phyloP scores from a whole-genome alignment of 208 protist species.

The Lotmaria passim region DNA sequence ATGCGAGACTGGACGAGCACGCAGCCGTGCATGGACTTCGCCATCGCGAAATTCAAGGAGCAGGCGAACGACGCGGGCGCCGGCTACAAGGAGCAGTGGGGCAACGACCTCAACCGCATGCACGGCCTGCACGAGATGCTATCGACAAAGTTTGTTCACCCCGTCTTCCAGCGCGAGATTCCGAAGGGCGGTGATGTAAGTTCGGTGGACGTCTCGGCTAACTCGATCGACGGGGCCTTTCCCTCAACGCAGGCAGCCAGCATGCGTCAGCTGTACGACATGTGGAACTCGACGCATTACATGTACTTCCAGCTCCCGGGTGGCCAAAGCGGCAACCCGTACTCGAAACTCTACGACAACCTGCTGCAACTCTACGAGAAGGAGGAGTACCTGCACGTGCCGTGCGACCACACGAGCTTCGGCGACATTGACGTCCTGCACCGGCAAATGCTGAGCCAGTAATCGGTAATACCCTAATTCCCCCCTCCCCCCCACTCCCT shows the following conservation, averaged over 20 bases:
- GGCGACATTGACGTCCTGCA: constrained; percentile 19
- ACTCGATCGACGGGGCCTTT: constrained; percentile 42
- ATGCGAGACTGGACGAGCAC: constrained; percentile 22
- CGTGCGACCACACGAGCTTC: constrained; percentile 13
- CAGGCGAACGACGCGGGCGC: constrained; percentile 23
- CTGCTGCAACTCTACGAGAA: constrained; percentile 45
- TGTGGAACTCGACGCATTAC: constrained; percentile 33
- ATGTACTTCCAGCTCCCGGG: constrained; percentile 54
- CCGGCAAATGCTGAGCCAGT: constrained; percentile 26
- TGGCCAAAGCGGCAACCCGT: constrained; percentile 69
- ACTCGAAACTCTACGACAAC: constrained; percentile 64
- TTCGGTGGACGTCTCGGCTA: constrained; percentile 50
- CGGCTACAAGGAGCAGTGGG: constrained; percentile 46
- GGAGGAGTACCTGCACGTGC: constrained; percentile 50
- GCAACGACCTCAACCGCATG: constrained; percentile 59
- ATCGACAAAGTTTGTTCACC: constrained; percentile 34
- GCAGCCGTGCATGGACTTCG: constrained; percentile 41
- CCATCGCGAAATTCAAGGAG: constrained; percentile 29
- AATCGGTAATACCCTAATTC: neutral
- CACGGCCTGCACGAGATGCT: constrained; percentile 54
- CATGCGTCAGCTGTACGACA: constrained; percentile 61
- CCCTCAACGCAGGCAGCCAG: constrained; percentile 52
- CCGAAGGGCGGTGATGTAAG: constrained; percentile 56
- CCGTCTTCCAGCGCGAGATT: constrained; percentile 58
- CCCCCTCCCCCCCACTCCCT: neutral